Conservation (phyloP, 169 alveolate genomes). For the Sarcocystis neurona region DNA sequence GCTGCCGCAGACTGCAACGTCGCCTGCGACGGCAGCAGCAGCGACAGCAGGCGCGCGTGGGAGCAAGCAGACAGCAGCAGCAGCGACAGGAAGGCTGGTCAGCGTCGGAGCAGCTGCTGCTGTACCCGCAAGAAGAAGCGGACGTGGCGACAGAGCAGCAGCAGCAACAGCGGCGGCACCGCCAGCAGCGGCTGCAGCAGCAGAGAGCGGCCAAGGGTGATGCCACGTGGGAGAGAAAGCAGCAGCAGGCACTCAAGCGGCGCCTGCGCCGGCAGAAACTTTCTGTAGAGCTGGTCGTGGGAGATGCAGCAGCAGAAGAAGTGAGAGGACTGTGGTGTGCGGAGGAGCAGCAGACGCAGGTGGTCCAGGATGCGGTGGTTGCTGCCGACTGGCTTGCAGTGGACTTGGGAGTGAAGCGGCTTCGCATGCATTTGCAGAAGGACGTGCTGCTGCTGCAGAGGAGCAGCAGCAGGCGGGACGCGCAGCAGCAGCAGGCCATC, state of each 20-base stretch:
- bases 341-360: neutral
- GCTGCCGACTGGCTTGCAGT: conserved; percentile 36
- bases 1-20: neutral
- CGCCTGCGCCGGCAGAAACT: no score
- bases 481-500: no score
- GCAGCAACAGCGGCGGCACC: conserved; percentile 21
- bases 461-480: no score
- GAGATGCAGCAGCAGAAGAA: no score
- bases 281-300: no score
- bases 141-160: no score
- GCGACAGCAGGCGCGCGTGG: conserved; percentile 1
- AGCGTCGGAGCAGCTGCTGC: no score
- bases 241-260: conserved; percentile 13
- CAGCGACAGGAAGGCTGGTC: neutral
- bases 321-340: conserved; percentile 30
- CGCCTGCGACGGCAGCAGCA: conserved; percentile 13
- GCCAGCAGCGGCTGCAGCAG: no score
- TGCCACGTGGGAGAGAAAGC: neutral
- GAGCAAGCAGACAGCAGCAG: neutral
- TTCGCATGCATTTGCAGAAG: conserved; percentile 19
- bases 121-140: no score
- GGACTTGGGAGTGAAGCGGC: conserved; percentile 30
- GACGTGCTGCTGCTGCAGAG: conserved; percentile 2
- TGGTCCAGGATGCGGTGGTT: neutral
- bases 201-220: conserved; percentile 3